Conservation (phyloP, 2,329 filamentous ascomycete genomes). For the Fusarium abutilonis region DNA sequence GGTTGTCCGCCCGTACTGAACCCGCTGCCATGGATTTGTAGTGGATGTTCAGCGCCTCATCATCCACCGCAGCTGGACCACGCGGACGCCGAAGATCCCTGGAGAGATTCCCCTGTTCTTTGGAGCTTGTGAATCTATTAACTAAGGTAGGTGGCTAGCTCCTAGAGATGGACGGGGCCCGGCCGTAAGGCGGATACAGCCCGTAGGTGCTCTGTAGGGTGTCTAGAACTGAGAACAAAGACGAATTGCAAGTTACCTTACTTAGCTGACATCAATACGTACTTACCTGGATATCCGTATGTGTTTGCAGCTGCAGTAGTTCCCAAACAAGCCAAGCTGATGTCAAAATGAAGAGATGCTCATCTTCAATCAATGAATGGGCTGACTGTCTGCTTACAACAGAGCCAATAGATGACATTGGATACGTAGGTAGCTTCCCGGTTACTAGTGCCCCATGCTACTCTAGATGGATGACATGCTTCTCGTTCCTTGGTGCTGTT, state of each 20-base stretch:
- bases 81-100: slow-evolving; percentile 20
- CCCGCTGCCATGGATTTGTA: slow-evolving; percentile 9
- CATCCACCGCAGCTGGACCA: slow-evolving; percentile 12
- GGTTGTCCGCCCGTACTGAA: slow-evolving; percentile 2
- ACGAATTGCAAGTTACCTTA: not conserved
- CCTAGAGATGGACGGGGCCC: not conserved
- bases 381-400: not conserved
- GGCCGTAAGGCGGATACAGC: slow-evolving; percentile 4
- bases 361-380: not conserved
- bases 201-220: slow-evolving; percentile 5
- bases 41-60: slow-evolving; percentile 25
- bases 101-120: not conserved
- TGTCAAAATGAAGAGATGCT: not conserved
- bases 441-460: not conserved
- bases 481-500: too few relatives aligned
- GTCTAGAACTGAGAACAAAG: not conserved
- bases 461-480: not conserved
- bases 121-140: not conserved
- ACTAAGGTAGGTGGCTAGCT: too few relatives aligned
- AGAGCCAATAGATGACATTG: slow-evolving; percentile 5
- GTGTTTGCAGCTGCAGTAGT: too few relatives aligned
- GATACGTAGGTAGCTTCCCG: not conserved
- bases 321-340: not conserved
- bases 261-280: not conserved
- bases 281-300: too few relatives aligned